Evolutionary conservation across 495 filamentous ascomycete genomes (phyloP).

Genomic region (Daldinia caldariorum): DNA sequence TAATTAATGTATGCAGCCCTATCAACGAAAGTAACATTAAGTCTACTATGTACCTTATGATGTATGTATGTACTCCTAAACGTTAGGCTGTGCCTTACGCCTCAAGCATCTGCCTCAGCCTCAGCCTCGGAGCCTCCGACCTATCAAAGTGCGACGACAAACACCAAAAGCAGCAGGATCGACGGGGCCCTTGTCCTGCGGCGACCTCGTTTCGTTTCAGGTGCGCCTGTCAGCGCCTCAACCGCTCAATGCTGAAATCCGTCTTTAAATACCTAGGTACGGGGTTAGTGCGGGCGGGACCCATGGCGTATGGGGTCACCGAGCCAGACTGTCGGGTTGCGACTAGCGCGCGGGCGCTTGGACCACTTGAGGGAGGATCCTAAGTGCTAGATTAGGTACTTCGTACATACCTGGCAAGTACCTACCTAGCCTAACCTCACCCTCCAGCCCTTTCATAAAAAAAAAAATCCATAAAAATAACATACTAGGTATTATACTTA

Average conservation of each 20-base stretch:
- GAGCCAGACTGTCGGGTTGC: slow-evolving; percentile 9
- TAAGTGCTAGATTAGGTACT: no score
- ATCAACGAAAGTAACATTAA: no score
- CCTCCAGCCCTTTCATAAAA: no score
- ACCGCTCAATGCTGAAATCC: background rate
- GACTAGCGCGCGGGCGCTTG: background rate
- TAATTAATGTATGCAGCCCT: no score
- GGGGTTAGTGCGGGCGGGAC: background rate
- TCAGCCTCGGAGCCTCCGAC: slow-evolving; percentile 1
- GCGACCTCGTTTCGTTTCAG: slow-evolving; percentile 12
- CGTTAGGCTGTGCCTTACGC: background rate
- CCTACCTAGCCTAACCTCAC: no score
- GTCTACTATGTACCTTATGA: no score
- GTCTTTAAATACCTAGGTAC: background rate
- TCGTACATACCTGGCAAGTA: no score
- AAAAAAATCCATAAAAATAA: no score
- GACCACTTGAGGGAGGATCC: background rate
- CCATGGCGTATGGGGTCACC: background rate
- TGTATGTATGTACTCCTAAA: no score
- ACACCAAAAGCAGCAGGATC: background rate
- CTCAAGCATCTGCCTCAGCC: background rate
- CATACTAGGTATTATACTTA: background rate
- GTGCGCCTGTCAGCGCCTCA: background rate
- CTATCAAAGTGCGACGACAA: background rate
- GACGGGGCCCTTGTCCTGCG: slow-evolving; percentile 1